Percentiles rank a stretch among this genome's conserved stretches.
Evolutionary conservation across 495 filamentous ascomycete genomes (phyloP).

Genomic region (Penicillium bovifimosum): DNA sequence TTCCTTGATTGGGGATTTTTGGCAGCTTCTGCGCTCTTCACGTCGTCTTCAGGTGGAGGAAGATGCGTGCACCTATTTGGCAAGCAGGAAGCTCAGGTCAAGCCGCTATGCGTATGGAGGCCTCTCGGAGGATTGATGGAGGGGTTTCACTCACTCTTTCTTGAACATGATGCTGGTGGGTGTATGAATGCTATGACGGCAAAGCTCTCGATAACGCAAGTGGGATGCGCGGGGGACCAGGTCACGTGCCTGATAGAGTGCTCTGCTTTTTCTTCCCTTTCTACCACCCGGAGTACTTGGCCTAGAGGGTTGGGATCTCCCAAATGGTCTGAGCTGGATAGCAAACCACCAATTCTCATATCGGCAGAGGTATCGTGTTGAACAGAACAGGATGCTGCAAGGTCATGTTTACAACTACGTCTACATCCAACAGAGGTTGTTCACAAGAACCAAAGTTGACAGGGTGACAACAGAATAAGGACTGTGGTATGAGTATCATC

Average conservation of each 20-base stretch:
- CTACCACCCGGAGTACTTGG: background rate
- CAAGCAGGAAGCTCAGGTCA: background rate
- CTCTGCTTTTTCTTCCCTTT: background rate
- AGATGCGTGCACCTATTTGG: background rate
- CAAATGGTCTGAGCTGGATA: background rate
- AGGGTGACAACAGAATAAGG: background rate
- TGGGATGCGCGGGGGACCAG: conserved; percentile 30
- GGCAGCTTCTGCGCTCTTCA: conserved; percentile 1
- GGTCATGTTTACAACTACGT: no score
- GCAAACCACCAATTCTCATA: no score
- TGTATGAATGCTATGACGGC: conserved; percentile 4
- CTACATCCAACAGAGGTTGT: background rate
- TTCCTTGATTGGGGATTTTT: background rate
- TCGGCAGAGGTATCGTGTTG: no score
- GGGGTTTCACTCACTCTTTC: conserved; percentile 61
- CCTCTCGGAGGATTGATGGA: background rate
- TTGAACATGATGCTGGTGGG: conserved; percentile 66
- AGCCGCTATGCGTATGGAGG: background rate
- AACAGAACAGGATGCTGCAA: no score
- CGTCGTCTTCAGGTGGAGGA: background rate
- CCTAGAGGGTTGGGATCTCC: background rate
- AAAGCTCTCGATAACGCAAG: conserved; percentile 18
- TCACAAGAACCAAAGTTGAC: no score
- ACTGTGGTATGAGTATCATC: background rate
- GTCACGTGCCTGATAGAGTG: conserved; percentile 20